Conservation (phyloP, 495 filamentous ascomycete genomes). For the Elaphomyces granulatus region DNA sequence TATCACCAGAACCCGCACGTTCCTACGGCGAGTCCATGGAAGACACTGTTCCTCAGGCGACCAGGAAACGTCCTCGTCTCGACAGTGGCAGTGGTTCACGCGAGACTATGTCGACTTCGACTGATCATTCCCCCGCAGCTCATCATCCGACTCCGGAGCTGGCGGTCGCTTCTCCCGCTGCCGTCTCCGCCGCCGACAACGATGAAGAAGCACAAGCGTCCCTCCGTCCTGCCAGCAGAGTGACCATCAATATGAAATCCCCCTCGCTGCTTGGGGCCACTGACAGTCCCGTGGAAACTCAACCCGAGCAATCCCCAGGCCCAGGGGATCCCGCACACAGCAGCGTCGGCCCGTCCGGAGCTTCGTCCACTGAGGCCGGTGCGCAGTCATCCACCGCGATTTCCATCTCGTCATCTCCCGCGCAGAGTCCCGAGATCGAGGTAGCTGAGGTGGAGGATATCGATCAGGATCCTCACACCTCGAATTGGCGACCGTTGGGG, state of each 20-base stretch:
- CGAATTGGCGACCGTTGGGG: slow-evolving; percentile 31
- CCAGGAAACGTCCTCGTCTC: slow-evolving; percentile 48
- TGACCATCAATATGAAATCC: slow-evolving; percentile 44
- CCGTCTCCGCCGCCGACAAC: slow-evolving; percentile 5
- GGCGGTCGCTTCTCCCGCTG: slow-evolving; percentile 1
- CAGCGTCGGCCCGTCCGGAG: slow-evolving; percentile 4
- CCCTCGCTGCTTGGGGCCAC: slow-evolving; percentile 7
- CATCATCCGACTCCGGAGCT: slow-evolving; percentile 15
- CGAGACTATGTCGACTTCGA: slow-evolving; percentile 30
- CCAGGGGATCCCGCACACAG: slow-evolving; percentile 5
- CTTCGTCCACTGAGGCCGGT: slow-evolving; percentile 8
- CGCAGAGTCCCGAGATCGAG: slow-evolving; percentile 39
- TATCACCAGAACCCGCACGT: slow-evolving; percentile 20
- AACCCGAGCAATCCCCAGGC: background rate
- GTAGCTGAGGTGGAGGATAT: slow-evolving; percentile 43
- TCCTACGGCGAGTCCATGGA: slow-evolving; percentile 37
- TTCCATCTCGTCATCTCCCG: slow-evolving; percentile 35
- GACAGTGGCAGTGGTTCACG: slow-evolving; percentile 38
- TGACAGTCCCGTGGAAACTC: slow-evolving; percentile 2
- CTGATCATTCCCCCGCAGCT: slow-evolving; percentile 21
- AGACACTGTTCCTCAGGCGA: slow-evolving; percentile 37
- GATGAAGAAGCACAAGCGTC: slow-evolving; percentile 21
- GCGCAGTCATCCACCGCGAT: slow-evolving; percentile 21
- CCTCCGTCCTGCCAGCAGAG: slow-evolving; percentile 32
- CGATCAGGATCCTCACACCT: slow-evolving; percentile 30